These are phyloP conservation scores for Pelargonium myrrhifolium DNA, from an alignment of 441 rosid species.

Conservation along the genomic window DNA sequence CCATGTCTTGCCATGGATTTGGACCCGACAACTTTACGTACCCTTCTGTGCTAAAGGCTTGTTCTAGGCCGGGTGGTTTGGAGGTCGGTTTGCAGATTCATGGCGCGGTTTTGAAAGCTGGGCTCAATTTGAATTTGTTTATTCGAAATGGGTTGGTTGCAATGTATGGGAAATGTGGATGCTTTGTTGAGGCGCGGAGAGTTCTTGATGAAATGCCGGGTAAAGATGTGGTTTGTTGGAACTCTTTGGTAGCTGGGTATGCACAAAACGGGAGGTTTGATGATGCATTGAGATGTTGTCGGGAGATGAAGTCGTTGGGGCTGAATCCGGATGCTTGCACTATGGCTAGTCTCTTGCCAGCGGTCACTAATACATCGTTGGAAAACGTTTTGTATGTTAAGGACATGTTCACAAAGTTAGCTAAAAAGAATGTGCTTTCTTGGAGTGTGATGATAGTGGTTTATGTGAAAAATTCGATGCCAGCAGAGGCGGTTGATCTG, in stretches of 20 bases:
- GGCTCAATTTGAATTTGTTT: slow-evolving; percentile 37
- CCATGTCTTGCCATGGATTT: slow-evolving; percentile 27
- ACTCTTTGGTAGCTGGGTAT: slow-evolving; percentile 49
- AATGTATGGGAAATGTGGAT: slow-evolving; percentile 53
- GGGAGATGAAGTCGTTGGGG: slow-evolving; percentile 37
- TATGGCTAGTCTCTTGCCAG: slow-evolving; percentile 53
- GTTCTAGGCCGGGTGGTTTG: slow-evolving; percentile 37
- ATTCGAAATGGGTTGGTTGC: slow-evolving; percentile 45
- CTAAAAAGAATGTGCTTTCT: slow-evolving; percentile 36
- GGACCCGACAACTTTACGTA: slow-evolving; percentile 48
- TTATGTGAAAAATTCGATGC: slow-evolving; percentile 38
- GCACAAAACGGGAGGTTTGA: slow-evolving; percentile 47
- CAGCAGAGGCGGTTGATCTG: slow-evolving; percentile 43
- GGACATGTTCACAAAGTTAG: slow-evolving; percentile 38
- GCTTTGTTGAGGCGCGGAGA: slow-evolving; percentile 35
- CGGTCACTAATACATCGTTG: slow-evolving; percentile 37
- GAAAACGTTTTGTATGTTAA: slow-evolving; percentile 37
- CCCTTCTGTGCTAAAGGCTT: slow-evolving; percentile 51
- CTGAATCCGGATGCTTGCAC: slow-evolving; percentile 44
- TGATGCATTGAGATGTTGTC: slow-evolving; percentile 42
- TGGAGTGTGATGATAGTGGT: slow-evolving; percentile 59
- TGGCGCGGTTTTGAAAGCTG: slow-evolving; percentile 37
- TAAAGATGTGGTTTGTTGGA: slow-evolving; percentile 58
- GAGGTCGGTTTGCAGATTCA: slow-evolving; percentile 41
- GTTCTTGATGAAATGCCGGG: slow-evolving; percentile 45